Base-by-base conservation (phyloP, 1,284 basidiomycete genomes). In the Cutaneotrichosporon daszewskae region DNA sequence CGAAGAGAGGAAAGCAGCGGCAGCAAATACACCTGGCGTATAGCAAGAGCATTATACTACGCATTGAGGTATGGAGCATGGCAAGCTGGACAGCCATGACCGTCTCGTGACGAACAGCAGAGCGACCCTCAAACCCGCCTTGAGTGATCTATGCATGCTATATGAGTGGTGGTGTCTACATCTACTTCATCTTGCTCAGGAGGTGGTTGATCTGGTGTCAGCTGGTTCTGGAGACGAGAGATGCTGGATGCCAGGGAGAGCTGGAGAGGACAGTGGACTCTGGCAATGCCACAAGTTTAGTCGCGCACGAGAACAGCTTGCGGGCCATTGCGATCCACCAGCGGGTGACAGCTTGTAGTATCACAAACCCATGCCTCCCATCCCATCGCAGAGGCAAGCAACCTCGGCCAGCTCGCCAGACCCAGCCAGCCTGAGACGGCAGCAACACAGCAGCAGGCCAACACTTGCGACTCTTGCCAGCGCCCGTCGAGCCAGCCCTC, bases 191-290 rank as follows among this genome's bases (percentile, higher is more conserved):
- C 11, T 28, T 32, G 40, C 36, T 37, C 34, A 51, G 49, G 38
- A 47, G 44, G 45, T 41, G 44, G 49, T 51, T 51, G 49, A 51
- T 51, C 49, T 51, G 45, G 4, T 6, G 24, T 32, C n/a, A 27
- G 37, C 23, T 11, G 13, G 5, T 16, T 14, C 33, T 19, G 10
- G 22, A 26, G 25, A 26, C 25, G n/a, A n/a, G n/a, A n/a, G n/a
- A n/a, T n/a, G n/a, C n/a, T n/a, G n/a, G n/a, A n/a, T n/a, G n/a
- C n/a, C n/a, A n/a, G n/a, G n/a, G n/a, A n/a, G n/a, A n/a, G n/a
- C n/a, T n/a, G n/a, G n/a, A n/a, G n/a, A n/a, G n/a, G n/a, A n/a
- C n/a, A n/a, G n/a, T n/a, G n/a, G n/a, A n/a, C n/a, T n/a, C n/a
- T n/a, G n/a, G n/a, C n/a, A n/a, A n/a, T 26, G 25, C 25, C 26